These are phyloP conservation scores for Colletotrichum sp. DNA, from an alignment of 2,329 filamentous ascomycete species.

Conservation along the genomic window DNA sequence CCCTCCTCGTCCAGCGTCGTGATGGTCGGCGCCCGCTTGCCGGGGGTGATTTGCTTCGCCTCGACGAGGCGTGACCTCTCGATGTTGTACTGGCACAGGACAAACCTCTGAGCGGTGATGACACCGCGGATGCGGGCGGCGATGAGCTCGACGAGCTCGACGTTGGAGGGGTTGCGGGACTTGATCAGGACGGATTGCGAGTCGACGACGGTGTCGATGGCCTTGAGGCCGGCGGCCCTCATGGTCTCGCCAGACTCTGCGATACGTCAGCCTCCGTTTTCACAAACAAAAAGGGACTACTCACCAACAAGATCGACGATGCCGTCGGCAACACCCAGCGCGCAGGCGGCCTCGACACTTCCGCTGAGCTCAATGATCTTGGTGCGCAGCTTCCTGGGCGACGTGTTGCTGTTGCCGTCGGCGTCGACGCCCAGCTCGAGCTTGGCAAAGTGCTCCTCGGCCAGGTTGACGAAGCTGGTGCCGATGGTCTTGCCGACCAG, in stretches of 20 bases:
- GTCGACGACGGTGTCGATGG: conserved; percentile 91
- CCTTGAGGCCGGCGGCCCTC: conserved; percentile 91
- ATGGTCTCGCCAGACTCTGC: conserved; percentile 97
- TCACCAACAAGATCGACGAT: conserved; percentile 96
- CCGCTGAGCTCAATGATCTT: conserved; percentile 94
- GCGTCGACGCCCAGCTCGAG: conserved; percentile 67
- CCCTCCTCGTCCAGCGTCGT: conserved; percentile 86
- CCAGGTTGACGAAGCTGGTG: conserved; percentile 90
- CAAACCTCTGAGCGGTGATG: conserved; percentile 92
- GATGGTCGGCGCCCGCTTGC: conserved; percentile 90
- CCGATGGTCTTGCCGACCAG: conserved; percentile 92
- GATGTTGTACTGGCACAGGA: conserved; percentile 97
- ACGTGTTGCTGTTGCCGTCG: conserved; percentile 36
- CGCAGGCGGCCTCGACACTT: conserved; percentile 96
- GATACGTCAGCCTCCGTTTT: neutral
- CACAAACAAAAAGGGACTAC: conserved; percentile 36
- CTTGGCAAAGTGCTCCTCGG: conserved; percentile 81
- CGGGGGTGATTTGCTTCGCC: conserved; percentile 83
- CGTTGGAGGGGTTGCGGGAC: conserved; percentile 82
- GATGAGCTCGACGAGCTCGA: conserved; percentile 82
- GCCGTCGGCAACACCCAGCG: conserved; percentile 92
- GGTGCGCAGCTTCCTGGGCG: conserved; percentile 69
- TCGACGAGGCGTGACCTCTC: conserved; percentile 69
- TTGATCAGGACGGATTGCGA: conserved; percentile 91
- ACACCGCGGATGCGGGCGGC: conserved; percentile 88